Base-by-base conservation (phyloP, 176 grass and related monocot species). In the Ampelocalamus luodianensis region DNA sequence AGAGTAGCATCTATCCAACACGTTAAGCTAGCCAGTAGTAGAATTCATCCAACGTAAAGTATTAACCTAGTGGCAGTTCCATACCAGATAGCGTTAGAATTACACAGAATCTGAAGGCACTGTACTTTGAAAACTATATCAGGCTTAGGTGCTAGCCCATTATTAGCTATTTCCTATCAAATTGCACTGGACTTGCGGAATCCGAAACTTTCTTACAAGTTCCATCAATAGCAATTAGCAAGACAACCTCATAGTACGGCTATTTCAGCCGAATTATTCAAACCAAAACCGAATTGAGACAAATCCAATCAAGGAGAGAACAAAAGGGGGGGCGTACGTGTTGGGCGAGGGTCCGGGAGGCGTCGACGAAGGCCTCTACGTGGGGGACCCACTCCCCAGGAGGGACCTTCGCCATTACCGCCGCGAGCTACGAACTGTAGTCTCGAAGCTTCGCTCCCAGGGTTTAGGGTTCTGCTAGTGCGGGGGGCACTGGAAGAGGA, bases 361-460 rank as follows among this genome's bases (percentile, higher is more conserved):
- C 79, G 78, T 93, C 90, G 23, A 97, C 82, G 60, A 93, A 97
- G 39, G 87, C 70, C 66, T 97, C 90, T 5, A 94, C 86, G 34
- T 91, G 87, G 56, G 90, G 79, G 6, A 90, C 77, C 92, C 90
- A 97, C n/a, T 88, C 69, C 51, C 73, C 63, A 24, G 75, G 84
- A 44, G 84, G 87, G 23, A 72, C 53, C 43, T 16, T 90, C 70
- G 49, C 89, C 90, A 94, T 97, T 79, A 66, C 61, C 74, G 50
- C 74, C 51, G 46, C 36, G 45, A 56, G 38, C 27, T 54, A 27
- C 54, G n/a, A 77, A 11, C 24, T 23, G 78, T 13, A 8, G 56
- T 76, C 40, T 44, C 6, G 37, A 69, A 68, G 66, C 20, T 61
- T 80, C 45, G 63, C 56, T 23, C 51, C 39, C 27, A 63, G 84